A percentile compares a stretch with the other conserved stretches of the same genome.
Conservation (phyloP, 2,329 filamentous ascomycete species). For the Aspergillus clavatus region DNA sequence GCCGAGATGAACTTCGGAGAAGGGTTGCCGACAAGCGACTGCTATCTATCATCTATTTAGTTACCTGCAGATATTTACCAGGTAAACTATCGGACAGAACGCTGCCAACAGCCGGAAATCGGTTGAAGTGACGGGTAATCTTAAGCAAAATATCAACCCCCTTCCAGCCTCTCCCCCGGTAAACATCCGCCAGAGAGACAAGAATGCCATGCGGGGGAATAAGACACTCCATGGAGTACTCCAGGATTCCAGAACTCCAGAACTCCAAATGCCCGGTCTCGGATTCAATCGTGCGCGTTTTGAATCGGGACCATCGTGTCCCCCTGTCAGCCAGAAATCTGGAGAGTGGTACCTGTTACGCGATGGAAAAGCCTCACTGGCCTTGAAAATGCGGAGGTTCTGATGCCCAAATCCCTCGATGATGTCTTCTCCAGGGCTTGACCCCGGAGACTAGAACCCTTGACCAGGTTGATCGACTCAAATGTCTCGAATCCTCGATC, state of each 20-base stretch:
- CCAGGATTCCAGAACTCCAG: background rate
- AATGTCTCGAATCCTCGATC: background rate
- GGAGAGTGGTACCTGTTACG: background rate
- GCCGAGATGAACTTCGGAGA: too few relatives aligned
- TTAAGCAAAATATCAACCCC: too few relatives aligned
- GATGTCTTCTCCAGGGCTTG: background rate
- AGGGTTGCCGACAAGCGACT: too few relatives aligned
- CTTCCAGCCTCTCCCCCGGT: too few relatives aligned
- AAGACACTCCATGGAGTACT: background rate
- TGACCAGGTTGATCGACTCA: background rate
- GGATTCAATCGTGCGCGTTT: too few relatives aligned
- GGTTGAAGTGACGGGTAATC: too few relatives aligned
- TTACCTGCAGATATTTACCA: too few relatives aligned
- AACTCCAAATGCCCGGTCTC: too few relatives aligned
- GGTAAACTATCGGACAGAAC: too few relatives aligned
- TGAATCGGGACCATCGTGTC: too few relatives aligned
- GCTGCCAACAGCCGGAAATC: too few relatives aligned
- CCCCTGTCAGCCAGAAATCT: background rate
- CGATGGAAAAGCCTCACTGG: background rate
- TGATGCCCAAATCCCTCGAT: background rate
- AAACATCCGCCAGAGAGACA: background rate
- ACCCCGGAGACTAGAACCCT: background rate
- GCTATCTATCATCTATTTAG: too few relatives aligned
- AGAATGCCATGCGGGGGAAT: background rate
- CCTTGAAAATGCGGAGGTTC: background rate